Evolutionary conservation across 768 basidiomycete genomes (phyloP), one percentile per base, ranked within the genome.

Genomic region (Rhizopogon sp.): DNA sequence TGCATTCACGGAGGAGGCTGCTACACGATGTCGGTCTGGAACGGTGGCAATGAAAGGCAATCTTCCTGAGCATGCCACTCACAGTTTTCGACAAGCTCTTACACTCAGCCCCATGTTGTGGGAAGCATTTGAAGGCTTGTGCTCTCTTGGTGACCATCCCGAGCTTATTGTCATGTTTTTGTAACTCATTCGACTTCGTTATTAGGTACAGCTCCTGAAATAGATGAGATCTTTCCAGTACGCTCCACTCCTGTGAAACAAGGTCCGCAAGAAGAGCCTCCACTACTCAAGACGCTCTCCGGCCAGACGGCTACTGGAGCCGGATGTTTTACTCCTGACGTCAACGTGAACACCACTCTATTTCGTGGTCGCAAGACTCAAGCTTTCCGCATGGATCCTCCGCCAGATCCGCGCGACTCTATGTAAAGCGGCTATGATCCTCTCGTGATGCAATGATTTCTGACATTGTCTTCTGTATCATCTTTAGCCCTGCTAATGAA

Each of bases 111-210:
- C 91, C 33, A 80, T 90, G 66, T 71, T 94, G 52, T 96, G 93
- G 93, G 93, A 97, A 68, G 93, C 93, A 5, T 89, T 93, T 63
- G 90, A 93, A 64, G 93, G 90, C 0, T 69, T 97, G 35, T 96
- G 93, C 67, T 71, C 79, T 31, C 72, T 91, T 43, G 93, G 94
- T 88, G 62, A 50, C 76, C 57, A 54, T 50, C 39, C 56, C 45
- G 22, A n/a, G 57, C 37, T 55, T 53, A 25, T 39, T 58, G 29
- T 37, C 47, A 10, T 14, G 22, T 25, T 45, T 25, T 25, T 29
- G 50, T 54, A 56, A 56, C 58, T 62, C 55, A 64, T 56, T 49
- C 52, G 41, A 53, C 35, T 47, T 53, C 46, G 49, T 54, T 31
- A 58, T 22, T 58, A 93, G 90, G 90, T 54, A 72, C 80, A 51